Base-by-base conservation (phyloP, 1,284 basidiomycete genomes). In the Ceratorhiza oryzae-sativae region DNA sequence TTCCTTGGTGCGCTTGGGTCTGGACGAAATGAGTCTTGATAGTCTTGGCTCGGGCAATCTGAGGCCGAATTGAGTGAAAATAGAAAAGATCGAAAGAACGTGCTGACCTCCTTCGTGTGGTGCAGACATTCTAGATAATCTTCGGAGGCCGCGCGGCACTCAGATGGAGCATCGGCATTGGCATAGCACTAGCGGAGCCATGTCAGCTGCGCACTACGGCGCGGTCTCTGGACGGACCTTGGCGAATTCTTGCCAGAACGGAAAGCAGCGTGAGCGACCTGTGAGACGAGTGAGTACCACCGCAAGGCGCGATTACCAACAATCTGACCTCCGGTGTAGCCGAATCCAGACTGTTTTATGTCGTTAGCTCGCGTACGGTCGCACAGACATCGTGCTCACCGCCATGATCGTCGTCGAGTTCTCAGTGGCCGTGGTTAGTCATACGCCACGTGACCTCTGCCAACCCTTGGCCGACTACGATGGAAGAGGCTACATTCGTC, bases 51-150 rank as follows among this genome's bases (percentile, higher is more conserved):
- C 92, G 88, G 30, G 87, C 88, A 78, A 89, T 87, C 92, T 94
- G 77, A 46, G 56, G 27, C 41, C 36, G 71, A 72, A 59, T 65
- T 72, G 30, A 63, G 56, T 27, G 36, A 9, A n/a, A 13, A 56
- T 32, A 23, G 49, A 48, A 62, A 49, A 72, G 49, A 68, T 72
- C 27, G 36, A 60, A 39, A 72, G 55, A 72, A 53, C 46, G 41
- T 20, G 79, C 82, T 76, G 75, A 95, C 95, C 88, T 97, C 95
- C 81, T 97, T 94, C 51, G 87, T 90, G 79, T 92, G 89, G 80
- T 97, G 95, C 73, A 98, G 83, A 81, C 96, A 98, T 81, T 97
- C 95, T 72, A 97, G 80, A 83, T 98, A 98, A 81, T 97, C 95
- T 75, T 93, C 93, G 74, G 88, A 89, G 76, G 89, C 90, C 18